phyloP scores from a whole-genome alignment of 305 asterid genomes.

The Solanum aculeatissimum region DNA sequence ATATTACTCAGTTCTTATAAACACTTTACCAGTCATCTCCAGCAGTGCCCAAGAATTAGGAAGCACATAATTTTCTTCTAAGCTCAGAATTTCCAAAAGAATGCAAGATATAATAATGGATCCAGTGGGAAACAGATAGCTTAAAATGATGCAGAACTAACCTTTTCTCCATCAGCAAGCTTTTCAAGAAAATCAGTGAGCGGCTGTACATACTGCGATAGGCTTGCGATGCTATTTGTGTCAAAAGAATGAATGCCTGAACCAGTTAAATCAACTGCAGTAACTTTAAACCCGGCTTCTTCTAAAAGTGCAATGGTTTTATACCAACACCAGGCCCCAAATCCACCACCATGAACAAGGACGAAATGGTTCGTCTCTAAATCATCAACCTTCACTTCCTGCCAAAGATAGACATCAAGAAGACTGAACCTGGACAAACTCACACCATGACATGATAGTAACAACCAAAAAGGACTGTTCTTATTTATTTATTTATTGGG shows the following conservation, averaged over 20 bases:
- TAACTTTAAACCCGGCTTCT: slow-evolving; percentile 81
- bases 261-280: slow-evolving; percentile 94
- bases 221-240: slow-evolving; percentile 66
- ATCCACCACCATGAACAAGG: slow-evolving; percentile 98
- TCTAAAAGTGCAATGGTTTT: slow-evolving; percentile 88
- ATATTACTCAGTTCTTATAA: not conserved
- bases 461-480: not conserved
- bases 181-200: slow-evolving; percentile 61
- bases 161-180: slow-evolving; percentile 81
- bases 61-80: not conserved
- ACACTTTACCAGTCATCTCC: not conserved
- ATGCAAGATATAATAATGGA: not conserved
- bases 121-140: not conserved
- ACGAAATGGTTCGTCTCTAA: slow-evolving; percentile 81
- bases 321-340: slow-evolving; percentile 99
- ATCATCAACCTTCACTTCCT: slow-evolving; percentile 70
- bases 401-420: slow-evolving; percentile 1
- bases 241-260: slow-evolving; percentile 88
- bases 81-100: not conserved
- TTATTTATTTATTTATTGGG: not conserved
- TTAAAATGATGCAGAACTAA: slow-evolving; percentile 15
- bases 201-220: slow-evolving; percentile 84
- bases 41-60: not conserved
- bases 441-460: not conserved
- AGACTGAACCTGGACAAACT: not conserved